Evolutionary conservation across 257 asterid species (phyloP).

Genomic region (Verbascum thapsus): DNA sequence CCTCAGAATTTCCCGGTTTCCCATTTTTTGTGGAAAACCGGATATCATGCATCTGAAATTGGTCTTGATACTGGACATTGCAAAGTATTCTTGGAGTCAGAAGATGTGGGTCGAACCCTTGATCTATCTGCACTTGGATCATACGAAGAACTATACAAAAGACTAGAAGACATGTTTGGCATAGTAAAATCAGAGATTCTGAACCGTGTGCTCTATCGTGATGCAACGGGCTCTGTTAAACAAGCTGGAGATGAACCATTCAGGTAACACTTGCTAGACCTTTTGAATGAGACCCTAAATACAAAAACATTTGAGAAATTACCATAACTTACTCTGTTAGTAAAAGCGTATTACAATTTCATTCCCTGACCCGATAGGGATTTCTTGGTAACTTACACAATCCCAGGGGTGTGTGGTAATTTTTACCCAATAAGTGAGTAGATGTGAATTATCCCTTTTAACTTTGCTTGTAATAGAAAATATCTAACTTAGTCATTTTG

Average conservation of each 20-base stretch:
- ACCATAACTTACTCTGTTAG: too few species aligned
- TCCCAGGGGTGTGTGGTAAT: too few species aligned
- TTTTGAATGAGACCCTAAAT: too few species aligned
- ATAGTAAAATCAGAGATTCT: constrained; percentile 48
- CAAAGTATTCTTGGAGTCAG: constrained; percentile 70
- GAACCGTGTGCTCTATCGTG: constrained; percentile 45
- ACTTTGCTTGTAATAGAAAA: too few species aligned
- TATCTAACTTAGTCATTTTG: background rate
- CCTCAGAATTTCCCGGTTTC: constrained; percentile 33
- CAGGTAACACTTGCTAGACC: constrained; percentile 48
- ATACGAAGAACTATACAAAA: constrained; percentile 57
- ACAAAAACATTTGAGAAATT: too few species aligned
- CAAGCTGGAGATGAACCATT: constrained; percentile 59
- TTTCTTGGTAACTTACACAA: too few species aligned
- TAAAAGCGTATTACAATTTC: too few species aligned
- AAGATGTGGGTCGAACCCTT: constrained; percentile 58
- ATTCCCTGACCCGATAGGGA: too few species aligned
- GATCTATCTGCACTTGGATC: constrained; percentile 62
- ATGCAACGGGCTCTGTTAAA: constrained; percentile 49
- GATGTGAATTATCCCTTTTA: too few species aligned
- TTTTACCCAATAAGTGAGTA: too few species aligned
- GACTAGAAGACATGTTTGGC: constrained; percentile 55
- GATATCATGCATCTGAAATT: constrained; percentile 37
- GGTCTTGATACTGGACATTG: constrained; percentile 56
- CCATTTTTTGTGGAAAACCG: constrained; percentile 37